A percentile compares a stretch with the other conserved stretches of the same genome.
Conservation (phyloP, 176 grass and related monocot species). For the Calamus simplicifolius region DNA sequence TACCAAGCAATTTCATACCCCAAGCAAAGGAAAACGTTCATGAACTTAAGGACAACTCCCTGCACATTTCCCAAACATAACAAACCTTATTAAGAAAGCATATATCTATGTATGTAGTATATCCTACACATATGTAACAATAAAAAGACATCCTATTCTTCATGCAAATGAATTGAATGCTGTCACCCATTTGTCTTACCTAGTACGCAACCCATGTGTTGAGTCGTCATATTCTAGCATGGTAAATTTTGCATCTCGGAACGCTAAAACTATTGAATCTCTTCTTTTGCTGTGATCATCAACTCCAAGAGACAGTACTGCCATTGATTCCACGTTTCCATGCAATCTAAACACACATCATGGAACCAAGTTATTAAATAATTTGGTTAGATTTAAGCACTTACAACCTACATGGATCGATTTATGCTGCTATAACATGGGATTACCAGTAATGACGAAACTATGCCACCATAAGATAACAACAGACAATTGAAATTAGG, state of each 20-base stretch:
- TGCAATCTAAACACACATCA: constrained; percentile 50
- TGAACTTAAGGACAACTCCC: too few relatives aligned
- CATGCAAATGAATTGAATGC: too few relatives aligned
- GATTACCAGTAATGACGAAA: too few relatives aligned
- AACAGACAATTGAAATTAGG: neutral
- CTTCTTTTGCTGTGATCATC: constrained; percentile 43
- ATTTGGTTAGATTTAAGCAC: too few relatives aligned
- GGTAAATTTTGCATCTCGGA: constrained; percentile 78
- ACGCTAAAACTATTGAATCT: constrained; percentile 50
- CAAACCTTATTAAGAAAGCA: too few relatives aligned
- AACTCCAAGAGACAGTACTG: constrained; percentile 53
- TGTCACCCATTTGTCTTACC: constrained; percentile 28
- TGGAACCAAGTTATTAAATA: constrained; percentile 1
- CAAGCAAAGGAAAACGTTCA: too few relatives aligned
- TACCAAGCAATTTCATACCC: too few relatives aligned
- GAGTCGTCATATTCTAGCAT: constrained; percentile 79
- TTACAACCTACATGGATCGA: too few relatives aligned
- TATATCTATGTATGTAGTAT: too few relatives aligned
- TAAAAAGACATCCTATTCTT: neutral
- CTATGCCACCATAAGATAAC: neutral
- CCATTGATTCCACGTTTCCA: constrained; percentile 68
- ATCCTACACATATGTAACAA: neutral
- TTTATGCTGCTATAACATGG: too few relatives aligned
- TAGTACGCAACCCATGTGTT: constrained; percentile 48
- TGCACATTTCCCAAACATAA: too few relatives aligned